Percentiles rank a stretch among this genome's conserved stretches.
These are phyloP conservation scores for Uncinocarpus reesii DNA, from an alignment of 2,329 filamentous ascomycete species.

Conservation along the genomic window DNA sequence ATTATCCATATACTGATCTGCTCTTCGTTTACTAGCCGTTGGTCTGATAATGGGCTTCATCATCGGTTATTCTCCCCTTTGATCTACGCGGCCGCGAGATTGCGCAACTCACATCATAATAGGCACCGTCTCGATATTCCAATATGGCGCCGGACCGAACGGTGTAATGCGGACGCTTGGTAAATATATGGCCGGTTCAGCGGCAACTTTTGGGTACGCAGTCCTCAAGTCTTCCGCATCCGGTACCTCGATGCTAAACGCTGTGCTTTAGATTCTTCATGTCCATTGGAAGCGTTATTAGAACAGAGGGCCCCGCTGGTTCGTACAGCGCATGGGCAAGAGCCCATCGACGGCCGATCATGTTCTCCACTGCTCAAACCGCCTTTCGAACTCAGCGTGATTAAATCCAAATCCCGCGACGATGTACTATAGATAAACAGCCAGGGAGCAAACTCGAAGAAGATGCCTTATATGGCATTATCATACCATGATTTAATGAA, in stretches of 20 bases:
- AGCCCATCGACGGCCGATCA: constrained; percentile 62
- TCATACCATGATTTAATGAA: constrained; percentile 11
- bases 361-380: constrained; percentile 41
- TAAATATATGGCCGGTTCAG: constrained; percentile 93
- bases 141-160: constrained; percentile 85
- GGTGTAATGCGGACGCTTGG: constrained; percentile 89
- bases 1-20: constrained; percentile 9
- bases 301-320: constrained; percentile 74
- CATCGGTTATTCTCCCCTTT: constrained; percentile 55
- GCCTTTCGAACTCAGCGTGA: constrained; percentile 8
- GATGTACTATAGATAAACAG: constrained; percentile 7
- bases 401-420: not conserved
- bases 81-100: not conserved
- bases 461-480: not conserved
- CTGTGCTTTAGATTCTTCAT: constrained; percentile 72
- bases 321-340: constrained; percentile 64
- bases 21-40: constrained; percentile 55
- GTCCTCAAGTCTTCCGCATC: not conserved
- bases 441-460: not conserved
- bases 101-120: constrained; percentile 19
- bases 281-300: constrained; percentile 94
- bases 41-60: constrained; percentile 96
- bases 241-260: constrained; percentile 6
- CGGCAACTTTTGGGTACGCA: constrained; percentile 84
- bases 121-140: constrained; percentile 91